Conservation (phyloP, 106 monocot genomes). For the Dioscorea alata region DNA sequence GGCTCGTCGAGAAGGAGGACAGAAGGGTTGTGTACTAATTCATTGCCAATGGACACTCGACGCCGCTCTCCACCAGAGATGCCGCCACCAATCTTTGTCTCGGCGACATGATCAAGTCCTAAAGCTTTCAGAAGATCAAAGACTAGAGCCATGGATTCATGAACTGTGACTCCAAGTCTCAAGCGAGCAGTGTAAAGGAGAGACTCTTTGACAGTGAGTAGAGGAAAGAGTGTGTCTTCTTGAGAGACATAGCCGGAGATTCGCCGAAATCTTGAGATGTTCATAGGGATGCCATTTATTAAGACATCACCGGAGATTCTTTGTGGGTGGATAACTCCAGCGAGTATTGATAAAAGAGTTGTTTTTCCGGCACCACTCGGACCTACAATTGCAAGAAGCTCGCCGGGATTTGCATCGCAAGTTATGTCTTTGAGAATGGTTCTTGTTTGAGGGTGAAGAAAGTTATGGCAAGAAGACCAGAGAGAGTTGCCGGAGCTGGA, state of each 20-base stretch:
- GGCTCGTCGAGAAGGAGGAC: constrained; percentile 91
- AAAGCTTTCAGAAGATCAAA: constrained; percentile 45
- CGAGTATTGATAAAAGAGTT: constrained; percentile 67
- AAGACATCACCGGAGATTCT: constrained; percentile 36
- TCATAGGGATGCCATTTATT: constrained; percentile 49
- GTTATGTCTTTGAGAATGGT: constrained; percentile 39
- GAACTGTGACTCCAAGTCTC: constrained; percentile 14
- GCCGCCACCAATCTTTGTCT: constrained; percentile 32
- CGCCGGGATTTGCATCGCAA: constrained; percentile 66
- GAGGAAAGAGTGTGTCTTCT: constrained; percentile 81
- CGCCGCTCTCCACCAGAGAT: constrained; percentile 89
- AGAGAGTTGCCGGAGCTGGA: neutral
- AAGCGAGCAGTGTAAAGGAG: constrained; percentile 76
- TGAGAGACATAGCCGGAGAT: constrained; percentile 85
- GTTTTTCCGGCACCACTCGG: constrained; percentile 96
- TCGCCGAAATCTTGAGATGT: constrained; percentile 40
- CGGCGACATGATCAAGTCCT: constrained; percentile 50
- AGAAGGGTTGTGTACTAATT: constrained; percentile 80
- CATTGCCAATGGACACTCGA: constrained; percentile 82
- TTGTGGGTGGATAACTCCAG: constrained; percentile 36
- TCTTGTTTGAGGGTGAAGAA: neutral
- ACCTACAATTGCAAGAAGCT: constrained; percentile 79
- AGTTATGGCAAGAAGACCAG: neutral
- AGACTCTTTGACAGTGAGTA: constrained; percentile 76
- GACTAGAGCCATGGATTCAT: constrained; percentile 23